A percentile compares a stretch with the other conserved stretches of the same genome.
phyloP scores from a whole-genome alignment of 768 basidiomycete genomes.

The Strobilomyces dryophilus region DNA sequence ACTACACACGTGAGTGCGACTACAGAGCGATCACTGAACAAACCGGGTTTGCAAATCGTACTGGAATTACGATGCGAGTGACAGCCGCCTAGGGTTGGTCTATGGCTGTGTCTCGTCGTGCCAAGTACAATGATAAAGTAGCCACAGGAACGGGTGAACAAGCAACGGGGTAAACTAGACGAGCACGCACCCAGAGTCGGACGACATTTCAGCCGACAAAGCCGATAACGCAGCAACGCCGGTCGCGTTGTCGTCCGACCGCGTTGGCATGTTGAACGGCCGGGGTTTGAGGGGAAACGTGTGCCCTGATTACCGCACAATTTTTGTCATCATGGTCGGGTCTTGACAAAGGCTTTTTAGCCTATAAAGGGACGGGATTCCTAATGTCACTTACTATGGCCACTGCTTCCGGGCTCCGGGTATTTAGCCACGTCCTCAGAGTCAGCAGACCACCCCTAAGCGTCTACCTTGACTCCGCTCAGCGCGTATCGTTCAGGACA shows the following conservation, averaged over 20 bases:
- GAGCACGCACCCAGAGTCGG: too few relatives aligned
- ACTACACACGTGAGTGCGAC: constrained; percentile 45
- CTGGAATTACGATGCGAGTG: constrained; percentile 80
- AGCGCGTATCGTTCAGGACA: neutral
- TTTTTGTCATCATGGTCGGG: neutral
- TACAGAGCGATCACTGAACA: too few relatives aligned
- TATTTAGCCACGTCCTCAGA: constrained; percentile 7
- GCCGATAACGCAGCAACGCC: too few relatives aligned
- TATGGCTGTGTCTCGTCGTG: constrained; percentile 10
- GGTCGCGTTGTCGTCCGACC: too few relatives aligned
- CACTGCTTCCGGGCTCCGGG: neutral
- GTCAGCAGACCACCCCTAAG: constrained; percentile 5
- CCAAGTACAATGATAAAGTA: too few relatives aligned
- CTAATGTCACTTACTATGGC: constrained; percentile 15
- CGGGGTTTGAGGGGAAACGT: too few relatives aligned
- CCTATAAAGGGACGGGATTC: neutral
- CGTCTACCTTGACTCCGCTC: neutral
- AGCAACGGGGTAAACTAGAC: too few relatives aligned
- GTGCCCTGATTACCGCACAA: neutral
- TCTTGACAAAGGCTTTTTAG: too few relatives aligned
- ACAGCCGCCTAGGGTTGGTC: constrained; percentile 44
- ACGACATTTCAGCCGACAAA: too few relatives aligned
- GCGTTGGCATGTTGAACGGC: too few relatives aligned
- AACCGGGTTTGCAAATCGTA: constrained; percentile 85
- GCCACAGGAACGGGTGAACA: too few relatives aligned